Conservation (phyloP, 2,329 filamentous ascomycete genomes). For the Microcyclosporella mali region DNA sequence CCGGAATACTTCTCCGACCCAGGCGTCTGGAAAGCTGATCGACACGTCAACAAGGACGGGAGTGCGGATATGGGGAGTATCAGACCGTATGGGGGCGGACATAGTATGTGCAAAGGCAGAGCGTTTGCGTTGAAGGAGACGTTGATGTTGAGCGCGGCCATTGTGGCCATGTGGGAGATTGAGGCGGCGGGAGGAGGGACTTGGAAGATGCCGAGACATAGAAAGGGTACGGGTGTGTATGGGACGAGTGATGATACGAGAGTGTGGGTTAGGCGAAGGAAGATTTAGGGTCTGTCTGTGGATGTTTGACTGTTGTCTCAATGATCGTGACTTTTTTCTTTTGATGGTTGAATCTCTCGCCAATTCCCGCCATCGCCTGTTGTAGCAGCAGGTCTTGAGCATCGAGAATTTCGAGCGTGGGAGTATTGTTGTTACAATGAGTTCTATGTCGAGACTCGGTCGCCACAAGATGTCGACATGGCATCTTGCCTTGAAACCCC, state of each 20-base stretch:
- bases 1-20: constrained; percentile 31
- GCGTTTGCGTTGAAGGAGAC: constrained; percentile 47
- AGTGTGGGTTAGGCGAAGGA: constrained; percentile 44
- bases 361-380: too few relatives aligned
- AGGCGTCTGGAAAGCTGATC: constrained; percentile 28
- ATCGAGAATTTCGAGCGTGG: too few relatives aligned
- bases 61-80: constrained; percentile 39
- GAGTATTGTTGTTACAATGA: too few relatives aligned
- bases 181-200: constrained; percentile 39
- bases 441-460: too few relatives aligned
- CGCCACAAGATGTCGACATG: too few relatives aligned
- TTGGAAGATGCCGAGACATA: constrained; percentile 49
- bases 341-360: too few relatives aligned
- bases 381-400: too few relatives aligned
- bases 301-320: background rate
- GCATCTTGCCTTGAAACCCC: too few relatives aligned
- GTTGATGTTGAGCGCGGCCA: constrained; percentile 46
- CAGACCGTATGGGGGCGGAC: constrained; percentile 43
- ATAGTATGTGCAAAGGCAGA: constrained; percentile 45
- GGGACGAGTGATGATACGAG: constrained; percentile 48
- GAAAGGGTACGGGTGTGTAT: constrained; percentile 45
- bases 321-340: background rate
- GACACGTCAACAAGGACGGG: constrained; percentile 30
- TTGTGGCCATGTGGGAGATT: constrained; percentile 53
- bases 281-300: too few relatives aligned